Conservation (phyloP, 202 grass and related monocot genomes). For the Miscanthus sacchariflorus region DNA sequence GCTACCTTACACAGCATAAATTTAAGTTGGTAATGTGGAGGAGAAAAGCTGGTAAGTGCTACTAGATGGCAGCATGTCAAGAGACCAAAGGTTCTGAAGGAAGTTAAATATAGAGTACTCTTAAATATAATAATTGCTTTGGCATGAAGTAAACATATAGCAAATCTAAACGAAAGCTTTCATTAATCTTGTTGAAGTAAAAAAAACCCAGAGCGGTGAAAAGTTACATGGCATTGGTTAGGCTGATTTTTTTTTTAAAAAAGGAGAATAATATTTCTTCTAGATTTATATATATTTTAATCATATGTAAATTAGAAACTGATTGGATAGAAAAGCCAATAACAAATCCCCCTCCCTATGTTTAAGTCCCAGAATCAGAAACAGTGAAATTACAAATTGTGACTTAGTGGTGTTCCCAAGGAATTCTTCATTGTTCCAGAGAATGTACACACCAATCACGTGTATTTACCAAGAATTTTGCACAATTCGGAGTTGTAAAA, state of each 20-base stretch:
- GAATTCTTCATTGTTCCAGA: background rate
- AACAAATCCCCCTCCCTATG: background rate
- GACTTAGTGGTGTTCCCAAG: background rate
- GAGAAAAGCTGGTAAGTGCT: background rate
- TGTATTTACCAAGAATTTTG: background rate
- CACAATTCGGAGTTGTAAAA: background rate
- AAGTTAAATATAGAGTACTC: background rate
- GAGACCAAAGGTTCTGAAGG: background rate
- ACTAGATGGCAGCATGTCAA: constrained; percentile 22
- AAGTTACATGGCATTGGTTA: constrained; percentile 1
- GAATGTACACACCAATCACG: background rate
- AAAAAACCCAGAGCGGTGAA: background rate
- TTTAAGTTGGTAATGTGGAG: constrained; percentile 42
- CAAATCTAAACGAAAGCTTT: background rate
- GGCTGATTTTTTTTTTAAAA: background rate
- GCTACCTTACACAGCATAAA: constrained; percentile 87
- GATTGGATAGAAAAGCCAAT: background rate
- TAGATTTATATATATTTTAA: background rate
- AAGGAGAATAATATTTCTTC: background rate
- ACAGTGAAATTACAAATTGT: background rate
- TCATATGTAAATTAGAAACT: background rate
- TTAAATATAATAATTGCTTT: constrained; percentile 5
- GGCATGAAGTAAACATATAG: background rate
- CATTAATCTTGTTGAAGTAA: background rate
- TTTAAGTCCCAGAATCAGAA: constrained; percentile 3